Conservation (phyloP, 148 eudicot genomes). For the Vaccinium myrtillus region DNA sequence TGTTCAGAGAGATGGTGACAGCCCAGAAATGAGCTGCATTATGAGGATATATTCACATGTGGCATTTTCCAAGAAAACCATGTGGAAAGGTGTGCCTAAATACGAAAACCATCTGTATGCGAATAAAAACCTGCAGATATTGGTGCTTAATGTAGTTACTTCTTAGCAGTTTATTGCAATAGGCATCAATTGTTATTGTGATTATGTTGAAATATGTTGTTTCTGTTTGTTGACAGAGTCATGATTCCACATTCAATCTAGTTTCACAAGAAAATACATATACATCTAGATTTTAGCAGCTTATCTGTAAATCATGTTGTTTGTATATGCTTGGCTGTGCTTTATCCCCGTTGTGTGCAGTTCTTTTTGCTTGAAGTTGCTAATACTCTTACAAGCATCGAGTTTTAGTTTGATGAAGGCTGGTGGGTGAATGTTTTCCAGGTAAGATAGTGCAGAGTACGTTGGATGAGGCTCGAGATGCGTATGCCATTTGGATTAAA, state of each 20-base stretch:
- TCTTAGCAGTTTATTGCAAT: neutral
- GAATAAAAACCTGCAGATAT: neutral
- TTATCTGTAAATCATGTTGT: neutral
- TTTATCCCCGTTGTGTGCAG: neutral
- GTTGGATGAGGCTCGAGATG: constrained; percentile 82
- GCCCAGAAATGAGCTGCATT: constrained; percentile 46
- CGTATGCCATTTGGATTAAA: constrained; percentile 68
- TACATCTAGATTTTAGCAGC: neutral
- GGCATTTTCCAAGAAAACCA: constrained; percentile 77
- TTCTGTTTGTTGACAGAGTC: neutral
- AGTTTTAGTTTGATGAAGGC: constrained; percentile 7
- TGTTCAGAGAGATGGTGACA: constrained; percentile 49
- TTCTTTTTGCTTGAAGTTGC: constrained; percentile 2
- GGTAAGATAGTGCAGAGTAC: constrained; percentile 94
- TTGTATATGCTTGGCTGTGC: neutral
- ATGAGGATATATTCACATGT: constrained; percentile 67
- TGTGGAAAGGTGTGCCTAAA: constrained; percentile 67
- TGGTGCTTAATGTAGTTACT: neutral
- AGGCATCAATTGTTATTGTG: neutral
- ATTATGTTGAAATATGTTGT: neutral
- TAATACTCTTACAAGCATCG: neutral
- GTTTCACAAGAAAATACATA: neutral
- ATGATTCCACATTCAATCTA: constrained; percentile 4
- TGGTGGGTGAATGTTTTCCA: constrained; percentile 28
- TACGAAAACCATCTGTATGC: neutral